Base-by-base conservation (phyloP, 2,329 filamentous ascomycete species). In the Dryadomyces quercus-mongolicae region DNA sequence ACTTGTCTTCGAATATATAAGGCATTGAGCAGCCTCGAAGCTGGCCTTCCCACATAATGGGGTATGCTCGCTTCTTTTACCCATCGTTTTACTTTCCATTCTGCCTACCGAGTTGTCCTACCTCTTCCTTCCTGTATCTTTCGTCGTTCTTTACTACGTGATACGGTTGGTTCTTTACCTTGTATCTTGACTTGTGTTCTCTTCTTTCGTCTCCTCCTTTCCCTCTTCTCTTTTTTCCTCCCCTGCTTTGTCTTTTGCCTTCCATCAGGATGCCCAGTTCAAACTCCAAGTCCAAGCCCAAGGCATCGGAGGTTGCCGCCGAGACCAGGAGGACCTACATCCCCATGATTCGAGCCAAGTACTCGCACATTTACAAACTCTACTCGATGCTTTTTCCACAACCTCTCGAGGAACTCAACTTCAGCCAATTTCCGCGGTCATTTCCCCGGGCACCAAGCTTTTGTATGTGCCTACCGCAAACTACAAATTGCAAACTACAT, bases 321-420 rank as follows among this genome's bases (percentile, higher is more conserved):
- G 84, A 88, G 65, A 85, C 84, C n/a, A 87, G 87, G 67, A 77
- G 75, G 61, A 76, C 76, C 56, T 86, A 83, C 64, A 83, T 88
- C 59, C 84, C 85, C 16, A 71, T 77, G 58, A 80, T 88, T 61
- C 77, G 74, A 62, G 71, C 74, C 40, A 72, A 78, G 63, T 81
- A 77, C 67, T 72, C 69, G 56, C 70, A 72, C 55, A 67, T 68
- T 62, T 86, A 71, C 73, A 74, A 74, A 16, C 74, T 75, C 5
- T 76, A 73, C 60, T 88, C 84, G 3, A 76, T 78, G 61, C 72
- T 85, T 45, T 79, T 80, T 64, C 65, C 72, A 63, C 69, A 76
- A 60, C 70, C 74, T 59, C 64, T 76, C 62, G 63, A 68, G 63
- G 72, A 77, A 65, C 70, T 78, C 58, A 64, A 59, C 49, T 66